These are phyloP conservation scores for Dujonia santamariae DNA, from an alignment of 1,139 yeast genomes.

Conservation along the genomic window DNA sequence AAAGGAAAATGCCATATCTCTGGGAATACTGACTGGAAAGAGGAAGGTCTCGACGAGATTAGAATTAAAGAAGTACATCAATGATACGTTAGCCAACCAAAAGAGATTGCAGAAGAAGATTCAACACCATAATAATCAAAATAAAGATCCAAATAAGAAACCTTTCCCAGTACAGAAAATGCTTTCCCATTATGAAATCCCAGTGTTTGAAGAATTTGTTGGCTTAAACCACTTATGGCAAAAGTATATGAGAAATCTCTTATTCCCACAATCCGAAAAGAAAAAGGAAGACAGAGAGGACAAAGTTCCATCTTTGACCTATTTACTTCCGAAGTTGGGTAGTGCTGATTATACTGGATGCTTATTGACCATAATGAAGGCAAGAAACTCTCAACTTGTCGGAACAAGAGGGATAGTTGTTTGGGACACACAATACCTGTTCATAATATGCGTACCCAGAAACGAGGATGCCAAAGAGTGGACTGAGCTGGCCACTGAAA, in stretches of 20 bases:
- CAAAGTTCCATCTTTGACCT: conserved; percentile 16
- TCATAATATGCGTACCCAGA: conserved; percentile 60
- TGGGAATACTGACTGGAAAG: conserved; percentile 3
- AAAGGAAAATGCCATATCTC: conserved; percentile 11
- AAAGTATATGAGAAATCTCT: conserved; percentile 52
- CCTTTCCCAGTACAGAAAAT: conserved; percentile 26
- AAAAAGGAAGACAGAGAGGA: too few relatives aligned
- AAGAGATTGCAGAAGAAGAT: conserved; percentile 31
- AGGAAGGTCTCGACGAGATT: conserved; percentile 35
- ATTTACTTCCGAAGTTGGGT: conserved; percentile 55
- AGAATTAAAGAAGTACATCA: conserved; percentile 45
- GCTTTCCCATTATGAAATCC: conserved; percentile 37
- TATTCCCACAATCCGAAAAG: conserved; percentile 29
- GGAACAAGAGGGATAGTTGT: conserved; percentile 78
- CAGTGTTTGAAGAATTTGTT: conserved; percentile 51
- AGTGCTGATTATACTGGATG: conserved; percentile 89
- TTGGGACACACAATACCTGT: conserved; percentile 81
- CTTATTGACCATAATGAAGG: conserved; percentile 52
- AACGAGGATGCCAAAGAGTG: conserved; percentile 33
- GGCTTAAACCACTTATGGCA: conserved; percentile 61
- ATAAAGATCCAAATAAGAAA: conserved; percentile 9
- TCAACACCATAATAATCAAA: conserved; percentile 23
- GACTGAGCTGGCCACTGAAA: conserved; percentile 14
- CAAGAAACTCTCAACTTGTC: conserved; percentile 55
- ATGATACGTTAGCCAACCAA: conserved; percentile 35